phyloP scores from a whole-genome alignment of 2,329 filamentous ascomycete genomes.

The Endoconidiophora polonica region DNA sequence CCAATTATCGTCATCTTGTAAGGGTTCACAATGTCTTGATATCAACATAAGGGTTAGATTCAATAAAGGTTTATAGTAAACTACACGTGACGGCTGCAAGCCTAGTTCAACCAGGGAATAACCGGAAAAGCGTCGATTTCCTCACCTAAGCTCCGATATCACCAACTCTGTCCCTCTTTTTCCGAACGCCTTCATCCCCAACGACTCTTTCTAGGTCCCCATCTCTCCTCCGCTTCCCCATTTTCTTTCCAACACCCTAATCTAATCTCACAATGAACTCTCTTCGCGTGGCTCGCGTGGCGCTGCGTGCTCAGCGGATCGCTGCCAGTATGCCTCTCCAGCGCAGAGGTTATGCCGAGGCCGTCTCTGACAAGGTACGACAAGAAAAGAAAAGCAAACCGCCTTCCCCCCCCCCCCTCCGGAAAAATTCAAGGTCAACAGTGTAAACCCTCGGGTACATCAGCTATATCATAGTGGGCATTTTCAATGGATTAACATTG shows the following conservation, averaged over 20 bases:
- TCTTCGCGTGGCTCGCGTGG: slow-evolving; percentile 78
- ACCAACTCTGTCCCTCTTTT: slow-evolving; percentile 12
- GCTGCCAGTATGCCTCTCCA: slow-evolving; percentile 60
- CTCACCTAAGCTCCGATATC: slow-evolving; percentile 12
- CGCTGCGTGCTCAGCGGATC: slow-evolving; percentile 61
- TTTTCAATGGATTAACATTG: background rate
- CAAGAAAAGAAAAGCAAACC: no score
- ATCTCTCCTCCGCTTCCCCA: background rate
- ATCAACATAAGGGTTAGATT: background rate
- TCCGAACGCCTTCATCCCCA: slow-evolving; percentile 2
- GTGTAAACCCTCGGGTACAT: no score
- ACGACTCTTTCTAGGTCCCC: slow-evolving; percentile 1
- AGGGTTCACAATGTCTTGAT: background rate
- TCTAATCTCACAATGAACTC: slow-evolving; percentile 61
- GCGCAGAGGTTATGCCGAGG: slow-evolving; percentile 83
- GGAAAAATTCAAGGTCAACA: no score
- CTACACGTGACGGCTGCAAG: background rate
- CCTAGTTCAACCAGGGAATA: slow-evolving; percentile 12
- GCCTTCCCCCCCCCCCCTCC: no score
- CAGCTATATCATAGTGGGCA: no score
- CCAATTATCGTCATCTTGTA: background rate
- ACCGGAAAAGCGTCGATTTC: slow-evolving; percentile 12
- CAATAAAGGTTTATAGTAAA: background rate
- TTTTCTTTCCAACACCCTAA: slow-evolving; percentile 15
- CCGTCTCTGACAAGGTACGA: slow-evolving; percentile 62